Percentiles rank a stretch among this genome's conserved stretches.
Evolutionary conservation across 2,329 filamentous ascomycete genomes (phyloP).

Genomic region (Alternaria arbusti): DNA sequence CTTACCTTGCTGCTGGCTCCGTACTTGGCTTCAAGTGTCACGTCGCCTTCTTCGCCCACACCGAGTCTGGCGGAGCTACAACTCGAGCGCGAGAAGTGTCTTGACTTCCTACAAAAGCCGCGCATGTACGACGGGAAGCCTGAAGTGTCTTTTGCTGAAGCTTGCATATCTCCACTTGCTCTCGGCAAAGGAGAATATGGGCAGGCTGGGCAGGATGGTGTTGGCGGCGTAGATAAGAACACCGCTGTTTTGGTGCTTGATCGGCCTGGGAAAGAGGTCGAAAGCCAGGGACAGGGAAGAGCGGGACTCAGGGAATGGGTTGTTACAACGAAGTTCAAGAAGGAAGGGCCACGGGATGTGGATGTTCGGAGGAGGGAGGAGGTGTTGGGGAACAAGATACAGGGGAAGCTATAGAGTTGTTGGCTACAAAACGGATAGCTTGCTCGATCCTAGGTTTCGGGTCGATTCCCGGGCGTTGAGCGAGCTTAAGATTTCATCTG

Average conservation of each 20-base stretch:
- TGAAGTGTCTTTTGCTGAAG: constrained; percentile 52
- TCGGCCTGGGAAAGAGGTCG: constrained; percentile 62
- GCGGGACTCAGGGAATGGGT: constrained; percentile 62
- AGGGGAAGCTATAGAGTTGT: constrained; percentile 22
- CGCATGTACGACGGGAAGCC: constrained; percentile 34
- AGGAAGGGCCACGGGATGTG: constrained; percentile 63
- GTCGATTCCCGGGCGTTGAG: background rate
- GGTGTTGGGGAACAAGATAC: constrained; percentile 46
- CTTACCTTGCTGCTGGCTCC: constrained; percentile 66
- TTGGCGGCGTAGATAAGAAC: constrained; percentile 53
- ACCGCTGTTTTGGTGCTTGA: constrained; percentile 61
- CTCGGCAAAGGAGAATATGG: constrained; percentile 48
- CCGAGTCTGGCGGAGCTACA: constrained; percentile 50
- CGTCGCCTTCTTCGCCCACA: constrained; percentile 26
- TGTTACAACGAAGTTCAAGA: constrained; percentile 63
- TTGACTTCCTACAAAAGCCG: constrained; percentile 63
- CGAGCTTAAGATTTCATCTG: background rate
- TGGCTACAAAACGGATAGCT: background rate
- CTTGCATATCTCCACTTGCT: constrained; percentile 51
- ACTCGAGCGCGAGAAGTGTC: constrained; percentile 36
- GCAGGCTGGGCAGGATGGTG: constrained; percentile 33
- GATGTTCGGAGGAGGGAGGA: constrained; percentile 57
- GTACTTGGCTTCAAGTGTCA: constrained; percentile 55
- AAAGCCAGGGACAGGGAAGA: constrained; percentile 55
- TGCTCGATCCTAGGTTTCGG: background rate